A percentile compares a stretch with the other conserved stretches of the same genome.
phyloP scores from a whole-genome alignment of 2,329 filamentous ascomycete species.

The Colletotrichum orchidophilum region DNA sequence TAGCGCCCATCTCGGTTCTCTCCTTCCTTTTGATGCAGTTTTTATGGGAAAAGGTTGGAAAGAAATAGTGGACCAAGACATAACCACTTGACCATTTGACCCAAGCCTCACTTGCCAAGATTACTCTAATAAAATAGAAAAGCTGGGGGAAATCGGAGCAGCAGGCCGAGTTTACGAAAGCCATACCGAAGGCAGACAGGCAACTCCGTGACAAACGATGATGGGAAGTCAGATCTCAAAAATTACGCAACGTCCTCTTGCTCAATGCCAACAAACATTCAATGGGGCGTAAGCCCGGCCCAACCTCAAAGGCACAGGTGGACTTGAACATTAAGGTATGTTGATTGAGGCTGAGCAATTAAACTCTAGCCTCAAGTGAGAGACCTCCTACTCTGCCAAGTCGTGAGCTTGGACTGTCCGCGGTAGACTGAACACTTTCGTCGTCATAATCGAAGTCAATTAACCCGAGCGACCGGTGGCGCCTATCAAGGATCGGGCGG shows the following conservation, averaged over 20 bases:
- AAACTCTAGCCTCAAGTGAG: background rate
- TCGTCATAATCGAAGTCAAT: background rate
- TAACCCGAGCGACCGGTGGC: background rate
- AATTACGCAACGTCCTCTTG: background rate
- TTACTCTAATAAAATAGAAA: background rate
- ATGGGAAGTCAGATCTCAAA: background rate
- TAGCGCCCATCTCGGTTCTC: background rate
- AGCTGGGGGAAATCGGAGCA: background rate
- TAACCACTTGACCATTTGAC: background rate
- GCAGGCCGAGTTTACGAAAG: background rate
- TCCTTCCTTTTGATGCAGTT: background rate
- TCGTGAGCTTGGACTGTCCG: background rate
- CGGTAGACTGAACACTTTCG: background rate
- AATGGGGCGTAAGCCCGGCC: background rate
- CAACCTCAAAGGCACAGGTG: background rate
- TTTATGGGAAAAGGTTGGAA: background rate
- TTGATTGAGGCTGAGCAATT: background rate
- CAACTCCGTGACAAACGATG: background rate
- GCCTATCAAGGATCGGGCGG: background rate
- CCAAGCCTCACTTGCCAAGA: slow-evolving; percentile 6
- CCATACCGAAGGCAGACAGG: background rate
- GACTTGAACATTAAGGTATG: background rate
- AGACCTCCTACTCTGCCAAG: background rate
- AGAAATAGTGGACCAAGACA: background rate
- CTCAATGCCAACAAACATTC: background rate